Base-by-base conservation (phyloP, 371 early-diverging fungal species). In the Lichtheimia hyalospora region DNA sequence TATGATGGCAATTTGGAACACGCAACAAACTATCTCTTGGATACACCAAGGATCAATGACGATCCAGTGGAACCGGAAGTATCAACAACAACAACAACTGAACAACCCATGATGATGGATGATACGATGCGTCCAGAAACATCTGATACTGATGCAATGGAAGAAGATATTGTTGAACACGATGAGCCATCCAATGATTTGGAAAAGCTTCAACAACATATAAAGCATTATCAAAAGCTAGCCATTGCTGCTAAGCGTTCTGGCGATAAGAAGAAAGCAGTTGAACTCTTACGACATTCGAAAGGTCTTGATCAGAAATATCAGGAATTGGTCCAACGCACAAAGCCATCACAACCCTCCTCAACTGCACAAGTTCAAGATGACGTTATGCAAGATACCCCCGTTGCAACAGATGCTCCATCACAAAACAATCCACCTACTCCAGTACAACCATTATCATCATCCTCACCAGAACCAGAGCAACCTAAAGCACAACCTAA, bases 261-360 rank as follows among this genome's bases (percentile, higher is more conserved):
- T n/a, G 80, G 80, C 1, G 75, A 79, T 55, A 79, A 74, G 46
- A 70, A 69, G 23, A 66, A 62, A 48, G 77, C 80, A 0, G 60
- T 79, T 14, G 66, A 68, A 8, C 56, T 72, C 5, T 52, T 79
- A 14, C 63, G 80, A 10, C 66, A 76, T 49, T 76, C 76, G 25
- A 79, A 76, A 59, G 49, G 14, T 14, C 68, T 62, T 44, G 46
- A 57, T 25, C 66, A 68, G 46, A 67, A 64, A 25, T 66, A 68
- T 21, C 53, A 62, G 24, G 73, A 69, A 20, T 18, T 58, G 2
- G 15, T 51, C 1, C 52, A 60, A 15, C 34, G 34, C 34, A 8
- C 34, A 34, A 25, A 58, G 12, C 4, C n/a, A n/a, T 15, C 14
- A 40, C 10, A 6, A 16, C 7, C 21, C 58, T 41, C 48, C 27